Evolutionary conservation across 1,139 yeast genomes (phyloP).

Genomic region (Lodderomyces theae): DNA sequence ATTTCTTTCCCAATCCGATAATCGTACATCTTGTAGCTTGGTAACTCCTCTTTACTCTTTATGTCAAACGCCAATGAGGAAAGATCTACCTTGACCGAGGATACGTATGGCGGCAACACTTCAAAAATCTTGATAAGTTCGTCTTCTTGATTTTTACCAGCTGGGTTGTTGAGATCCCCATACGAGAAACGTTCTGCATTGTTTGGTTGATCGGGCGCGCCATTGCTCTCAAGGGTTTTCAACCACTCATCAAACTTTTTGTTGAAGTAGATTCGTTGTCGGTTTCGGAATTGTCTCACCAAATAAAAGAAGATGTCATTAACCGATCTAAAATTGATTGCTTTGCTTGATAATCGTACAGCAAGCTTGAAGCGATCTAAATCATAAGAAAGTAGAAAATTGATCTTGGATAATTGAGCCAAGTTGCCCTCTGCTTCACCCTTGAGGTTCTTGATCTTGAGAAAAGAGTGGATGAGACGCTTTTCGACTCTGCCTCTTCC

Average conservation of each 20-base stretch:
- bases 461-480: slow-evolving; percentile 19
- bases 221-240: neutral
- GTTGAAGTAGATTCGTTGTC: slow-evolving; percentile 26
- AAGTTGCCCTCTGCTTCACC: slow-evolving; percentile 34
- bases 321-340: slow-evolving; percentile 31
- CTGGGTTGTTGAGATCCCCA: neutral
- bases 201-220: neutral
- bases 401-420: slow-evolving; percentile 28
- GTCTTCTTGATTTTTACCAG: slow-evolving; percentile 1
- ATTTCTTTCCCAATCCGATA: slow-evolving; percentile 23
- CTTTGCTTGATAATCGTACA: slow-evolving; percentile 27
- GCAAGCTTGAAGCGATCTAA: slow-evolving; percentile 21
- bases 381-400: slow-evolving; percentile 27
- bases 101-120: slow-evolving; percentile 29
- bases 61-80: slow-evolving; percentile 29
- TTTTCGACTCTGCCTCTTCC: slow-evolving; percentile 2
- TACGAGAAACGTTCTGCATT: slow-evolving; percentile 5
- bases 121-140: slow-evolving; percentile 27
- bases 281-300: slow-evolving; percentile 34
- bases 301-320: slow-evolving; percentile 40
- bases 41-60: slow-evolving; percentile 44
- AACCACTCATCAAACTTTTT: slow-evolving; percentile 20
- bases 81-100: slow-evolving; percentile 26
- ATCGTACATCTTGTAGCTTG: slow-evolving; percentile 30
- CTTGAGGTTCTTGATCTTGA: slow-evolving; percentile 34